A percentile compares a stretch with the other conserved stretches of the same genome.
Evolutionary conservation across 202 grass and related monocot species (phyloP).

Genomic region (Zoysia matrella): DNA sequence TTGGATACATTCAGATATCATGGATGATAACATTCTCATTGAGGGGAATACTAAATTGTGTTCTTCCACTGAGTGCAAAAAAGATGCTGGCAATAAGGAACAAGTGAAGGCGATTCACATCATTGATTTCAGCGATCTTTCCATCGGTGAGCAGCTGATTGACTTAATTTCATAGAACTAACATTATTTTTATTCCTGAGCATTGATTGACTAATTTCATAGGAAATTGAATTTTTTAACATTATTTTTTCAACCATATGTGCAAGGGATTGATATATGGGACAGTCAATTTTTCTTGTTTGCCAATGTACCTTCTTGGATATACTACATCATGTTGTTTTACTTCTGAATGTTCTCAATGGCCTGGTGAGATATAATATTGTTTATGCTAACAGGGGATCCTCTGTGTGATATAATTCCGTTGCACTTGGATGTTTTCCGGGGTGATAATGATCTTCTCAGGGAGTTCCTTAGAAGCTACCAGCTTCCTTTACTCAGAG

Average conservation of each 20-base stretch:
- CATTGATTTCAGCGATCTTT: conserved; percentile 94
- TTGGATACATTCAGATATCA: conserved; percentile 99
- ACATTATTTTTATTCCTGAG: background rate
- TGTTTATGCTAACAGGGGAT: conserved; percentile 65
- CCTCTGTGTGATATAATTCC: conserved; percentile 93
- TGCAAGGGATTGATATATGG: background rate
- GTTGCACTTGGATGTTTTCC: conserved; percentile 88
- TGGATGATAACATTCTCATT: conserved; percentile 97
- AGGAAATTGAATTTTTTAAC: too few relatives aligned
- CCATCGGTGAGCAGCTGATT: conserved; percentile 68
- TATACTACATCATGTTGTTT: background rate
- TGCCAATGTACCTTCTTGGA: background rate
- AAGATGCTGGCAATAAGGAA: conserved; percentile 34
- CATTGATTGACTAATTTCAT: too few relatives aligned
- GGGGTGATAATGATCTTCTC: conserved; percentile 71
- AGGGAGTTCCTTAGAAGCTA: conserved; percentile 76
- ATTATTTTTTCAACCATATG: background rate
- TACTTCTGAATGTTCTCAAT: conserved; percentile 14
- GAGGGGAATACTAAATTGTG: conserved; percentile 39
- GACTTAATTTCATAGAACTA: conserved; percentile 24
- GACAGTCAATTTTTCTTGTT: background rate
- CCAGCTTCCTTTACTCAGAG: conserved; percentile 73
- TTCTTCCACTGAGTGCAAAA: conserved; percentile 43
- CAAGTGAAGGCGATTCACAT: conserved; percentile 77
- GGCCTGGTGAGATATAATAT: conserved; percentile 10